A percentile compares a stretch with the other conserved stretches of the same genome.
Evolutionary conservation across 2,329 filamentous ascomycete genomes (phyloP).

Genomic region (Cercospora zeina): DNA sequence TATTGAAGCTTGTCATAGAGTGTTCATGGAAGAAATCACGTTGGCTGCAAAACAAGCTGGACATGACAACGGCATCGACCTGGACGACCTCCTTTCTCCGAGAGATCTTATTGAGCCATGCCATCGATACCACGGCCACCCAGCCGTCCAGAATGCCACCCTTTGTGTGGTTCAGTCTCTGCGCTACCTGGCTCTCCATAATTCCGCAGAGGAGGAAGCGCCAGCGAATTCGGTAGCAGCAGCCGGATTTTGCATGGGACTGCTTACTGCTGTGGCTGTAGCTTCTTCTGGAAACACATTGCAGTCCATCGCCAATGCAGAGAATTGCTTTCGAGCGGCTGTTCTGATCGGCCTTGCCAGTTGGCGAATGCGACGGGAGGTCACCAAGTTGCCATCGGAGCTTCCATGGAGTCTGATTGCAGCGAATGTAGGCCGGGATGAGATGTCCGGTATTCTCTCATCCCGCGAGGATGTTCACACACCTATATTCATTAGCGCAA

Average conservation of each 20-base stretch:
- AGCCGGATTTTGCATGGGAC: conserved; percentile 16
- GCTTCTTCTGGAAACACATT: conserved; percentile 3
- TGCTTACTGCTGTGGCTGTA: conserved; percentile 18
- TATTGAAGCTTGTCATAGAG: conserved; percentile 14
- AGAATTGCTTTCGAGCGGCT: conserved; percentile 18
- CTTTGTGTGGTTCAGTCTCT: conserved; percentile 14
- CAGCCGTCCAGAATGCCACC: conserved; percentile 16
- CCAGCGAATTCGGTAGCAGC: background rate
- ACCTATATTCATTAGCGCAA: conserved; percentile 13
- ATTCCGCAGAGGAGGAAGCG: background rate
- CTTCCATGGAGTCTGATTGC: conserved; percentile 17
- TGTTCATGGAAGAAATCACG: conserved; percentile 12
- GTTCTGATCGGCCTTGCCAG: conserved; percentile 14
- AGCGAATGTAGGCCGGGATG: conserved; percentile 6
- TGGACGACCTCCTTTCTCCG: conserved; percentile 10
- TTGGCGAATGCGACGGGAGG: conserved; percentile 2
- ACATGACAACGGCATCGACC: background rate
- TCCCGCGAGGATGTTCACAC: background rate
- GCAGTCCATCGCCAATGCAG: conserved; percentile 10
- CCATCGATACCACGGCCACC: conserved; percentile 12
- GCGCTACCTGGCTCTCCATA: conserved; percentile 13
- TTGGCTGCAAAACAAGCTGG: background rate
- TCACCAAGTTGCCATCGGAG: background rate
- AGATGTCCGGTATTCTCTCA: conserved; percentile 7
- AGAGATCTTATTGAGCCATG: conserved; percentile 9